Conservation (phyloP, 129 eudicot genomes). For the Flaveria trinervia region DNA sequence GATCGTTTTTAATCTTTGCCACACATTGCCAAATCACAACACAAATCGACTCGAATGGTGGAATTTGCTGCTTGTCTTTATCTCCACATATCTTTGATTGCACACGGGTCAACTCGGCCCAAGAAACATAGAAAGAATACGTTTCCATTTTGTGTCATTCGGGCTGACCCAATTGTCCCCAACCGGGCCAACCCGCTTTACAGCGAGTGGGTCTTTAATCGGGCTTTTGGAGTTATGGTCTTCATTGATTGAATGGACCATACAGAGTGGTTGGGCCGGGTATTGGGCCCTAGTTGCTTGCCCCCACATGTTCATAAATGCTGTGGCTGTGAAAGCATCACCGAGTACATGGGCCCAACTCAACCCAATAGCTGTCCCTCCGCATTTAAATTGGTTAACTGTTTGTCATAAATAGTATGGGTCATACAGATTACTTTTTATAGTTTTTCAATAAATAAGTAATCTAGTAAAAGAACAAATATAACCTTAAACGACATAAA, state of each 20-base stretch:
- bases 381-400: slow-evolving; percentile 78
- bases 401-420: not conserved
- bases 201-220: slow-evolving; percentile 36
- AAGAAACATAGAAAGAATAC: slow-evolving; percentile 39
- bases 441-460: not conserved
- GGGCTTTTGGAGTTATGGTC: slow-evolving; percentile 14
- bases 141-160: slow-evolving; percentile 33
- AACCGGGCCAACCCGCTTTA: slow-evolving; percentile 67
- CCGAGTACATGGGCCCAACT: slow-evolving; percentile 89
- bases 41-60: slow-evolving; percentile 64
- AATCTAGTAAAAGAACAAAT: no score
- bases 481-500: no score
- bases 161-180: slow-evolving; percentile 57
- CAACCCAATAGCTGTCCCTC: slow-evolving; percentile 66
- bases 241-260: slow-evolving; percentile 27
- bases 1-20: slow-evolving; percentile 40
- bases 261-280: slow-evolving; percentile 32
- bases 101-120: slow-evolving; percentile 41
- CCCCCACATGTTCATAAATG: slow-evolving; percentile 55
- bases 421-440: not conserved
- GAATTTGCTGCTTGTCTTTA: slow-evolving; percentile 20
- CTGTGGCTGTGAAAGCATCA: slow-evolving; percentile 58
- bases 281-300: slow-evolving; percentile 29
- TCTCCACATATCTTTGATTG: slow-evolving; percentile 42
- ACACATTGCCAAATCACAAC: slow-evolving; percentile 62